These are phyloP conservation scores for Hypomyces perniciosus DNA, from an alignment of 2,329 filamentous ascomycete genomes.

Conservation along the genomic window DNA sequence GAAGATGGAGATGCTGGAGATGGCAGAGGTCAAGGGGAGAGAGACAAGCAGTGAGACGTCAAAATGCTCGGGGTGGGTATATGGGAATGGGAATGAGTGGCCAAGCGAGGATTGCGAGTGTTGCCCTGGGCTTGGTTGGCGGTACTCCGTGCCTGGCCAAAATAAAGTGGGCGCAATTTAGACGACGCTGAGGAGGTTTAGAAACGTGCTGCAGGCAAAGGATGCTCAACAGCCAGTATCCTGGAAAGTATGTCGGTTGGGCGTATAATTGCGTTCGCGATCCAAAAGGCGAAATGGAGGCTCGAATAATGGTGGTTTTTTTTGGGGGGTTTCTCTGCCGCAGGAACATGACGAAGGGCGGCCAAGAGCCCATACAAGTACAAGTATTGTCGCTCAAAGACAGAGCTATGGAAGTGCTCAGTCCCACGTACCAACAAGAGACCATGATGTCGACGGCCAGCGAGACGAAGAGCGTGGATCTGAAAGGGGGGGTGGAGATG, in stretches of 20 bases:
- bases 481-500: constrained; percentile 14
- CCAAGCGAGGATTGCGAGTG: neutral
- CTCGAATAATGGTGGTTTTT: neutral
- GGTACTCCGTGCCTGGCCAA: neutral
- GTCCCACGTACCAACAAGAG: constrained; percentile 1
- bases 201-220: neutral
- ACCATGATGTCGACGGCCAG: constrained; percentile 14
- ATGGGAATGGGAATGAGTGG: neutral
- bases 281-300: no score
- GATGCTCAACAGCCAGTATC: neutral
- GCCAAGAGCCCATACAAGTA: neutral
- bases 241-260: no score
- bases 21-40: constrained; percentile 5
- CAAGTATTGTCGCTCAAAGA: neutral
- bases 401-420: neutral
- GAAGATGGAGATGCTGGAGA: constrained; percentile 7
- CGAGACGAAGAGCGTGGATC: constrained; percentile 12
- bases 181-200: neutral
- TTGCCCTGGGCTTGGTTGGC: neutral
- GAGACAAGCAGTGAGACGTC: neutral
- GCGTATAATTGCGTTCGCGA: no score
- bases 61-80: constrained; percentile 3
- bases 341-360: neutral
- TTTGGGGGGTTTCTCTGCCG: neutral
- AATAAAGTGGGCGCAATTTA: neutral